phyloP scores from a whole-genome alignment of 2,329 filamentous ascomycete species.

The Penicillium hesseltinei region DNA sequence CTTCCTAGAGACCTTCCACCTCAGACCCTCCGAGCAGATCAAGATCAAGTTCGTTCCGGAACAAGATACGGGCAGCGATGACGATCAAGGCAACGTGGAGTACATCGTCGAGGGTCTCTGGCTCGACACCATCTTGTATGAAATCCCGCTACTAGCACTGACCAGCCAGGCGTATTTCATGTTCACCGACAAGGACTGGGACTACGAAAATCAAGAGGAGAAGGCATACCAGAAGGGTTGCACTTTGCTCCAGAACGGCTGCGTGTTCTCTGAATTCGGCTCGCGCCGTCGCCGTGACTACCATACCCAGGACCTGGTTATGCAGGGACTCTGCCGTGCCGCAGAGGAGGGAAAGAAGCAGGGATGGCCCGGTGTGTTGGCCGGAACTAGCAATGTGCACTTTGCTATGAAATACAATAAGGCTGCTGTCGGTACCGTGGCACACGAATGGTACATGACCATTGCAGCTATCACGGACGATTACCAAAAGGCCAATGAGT shows the following conservation, averaged over 20 bases:
- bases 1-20: constrained; percentile 77
- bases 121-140: constrained; percentile 95
- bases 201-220: constrained; percentile 79
- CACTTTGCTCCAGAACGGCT: constrained; percentile 74
- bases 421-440: constrained; percentile 80
- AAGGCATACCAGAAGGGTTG: constrained; percentile 79
- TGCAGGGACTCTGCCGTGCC: constrained; percentile 79
- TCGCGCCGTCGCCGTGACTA: constrained; percentile 87
- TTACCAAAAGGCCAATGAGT: constrained; percentile 80
- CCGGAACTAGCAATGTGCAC: constrained; percentile 94
- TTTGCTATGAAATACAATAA: constrained; percentile 91
- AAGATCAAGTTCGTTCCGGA: constrained; percentile 61
- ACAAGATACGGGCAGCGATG: constrained; percentile 59
- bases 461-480: constrained; percentile 87
- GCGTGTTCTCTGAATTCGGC: constrained; percentile 90
- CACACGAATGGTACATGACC: constrained; percentile 99
- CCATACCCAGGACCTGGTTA: constrained; percentile 88
- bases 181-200: constrained; percentile 93
- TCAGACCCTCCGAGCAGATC: constrained; percentile 79
- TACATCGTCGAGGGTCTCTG: constrained; percentile 78
- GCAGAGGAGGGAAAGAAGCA: constrained; percentile 66
- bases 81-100: constrained; percentile 70
- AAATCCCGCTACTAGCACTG: constrained; percentile 88
- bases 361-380: constrained; percentile 69
- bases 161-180: constrained; percentile 97